Percentiles rank a stretch among this genome's conserved stretches.
phyloP scores from a whole-genome alignment of 2,329 filamentous ascomycete genomes.

The Alternaria arborescens region DNA sequence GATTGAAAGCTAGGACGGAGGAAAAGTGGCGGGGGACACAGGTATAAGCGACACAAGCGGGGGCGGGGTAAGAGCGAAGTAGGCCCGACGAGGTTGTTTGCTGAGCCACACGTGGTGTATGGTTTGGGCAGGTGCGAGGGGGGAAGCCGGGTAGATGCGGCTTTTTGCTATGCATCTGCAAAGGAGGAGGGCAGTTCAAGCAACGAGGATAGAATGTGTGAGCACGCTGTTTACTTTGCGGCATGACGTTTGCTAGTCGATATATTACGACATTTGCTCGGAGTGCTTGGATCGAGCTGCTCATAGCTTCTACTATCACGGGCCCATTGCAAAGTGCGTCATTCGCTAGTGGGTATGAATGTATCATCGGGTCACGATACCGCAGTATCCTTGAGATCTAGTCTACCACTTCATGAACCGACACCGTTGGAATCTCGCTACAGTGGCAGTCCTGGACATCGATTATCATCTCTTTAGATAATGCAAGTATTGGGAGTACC shows the following conservation, averaged over 20 bases:
- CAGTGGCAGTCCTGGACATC: too few relatives aligned
- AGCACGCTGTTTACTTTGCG: neutral
- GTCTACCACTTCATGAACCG: too few relatives aligned
- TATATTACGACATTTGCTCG: constrained; percentile 1
- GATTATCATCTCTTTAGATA: too few relatives aligned
- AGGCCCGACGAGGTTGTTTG: constrained; percentile 1
- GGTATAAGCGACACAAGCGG: constrained; percentile 22
- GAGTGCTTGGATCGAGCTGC: neutral
- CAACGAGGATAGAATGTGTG: neutral
- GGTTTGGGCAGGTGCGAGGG: neutral
- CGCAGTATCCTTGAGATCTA: neutral
- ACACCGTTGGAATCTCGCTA: too few relatives aligned
- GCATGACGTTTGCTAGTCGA: constrained; percentile 1
- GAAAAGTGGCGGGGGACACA: constrained; percentile 15
- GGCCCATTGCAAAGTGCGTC: neutral
- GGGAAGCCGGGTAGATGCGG: constrained; percentile 7
- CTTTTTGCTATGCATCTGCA: neutral
- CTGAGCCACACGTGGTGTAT: neutral
- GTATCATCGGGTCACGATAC: too few relatives aligned
- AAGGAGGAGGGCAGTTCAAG: neutral
- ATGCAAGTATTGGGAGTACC: too few relatives aligned
- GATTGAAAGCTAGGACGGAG: constrained; percentile 33
- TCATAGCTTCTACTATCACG: neutral
- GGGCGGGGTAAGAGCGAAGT: constrained; percentile 16
- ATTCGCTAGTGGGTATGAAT: neutral